Base-by-base conservation (phyloP, 2,329 filamentous ascomycete species). In the Curvularia sp. region DNA sequence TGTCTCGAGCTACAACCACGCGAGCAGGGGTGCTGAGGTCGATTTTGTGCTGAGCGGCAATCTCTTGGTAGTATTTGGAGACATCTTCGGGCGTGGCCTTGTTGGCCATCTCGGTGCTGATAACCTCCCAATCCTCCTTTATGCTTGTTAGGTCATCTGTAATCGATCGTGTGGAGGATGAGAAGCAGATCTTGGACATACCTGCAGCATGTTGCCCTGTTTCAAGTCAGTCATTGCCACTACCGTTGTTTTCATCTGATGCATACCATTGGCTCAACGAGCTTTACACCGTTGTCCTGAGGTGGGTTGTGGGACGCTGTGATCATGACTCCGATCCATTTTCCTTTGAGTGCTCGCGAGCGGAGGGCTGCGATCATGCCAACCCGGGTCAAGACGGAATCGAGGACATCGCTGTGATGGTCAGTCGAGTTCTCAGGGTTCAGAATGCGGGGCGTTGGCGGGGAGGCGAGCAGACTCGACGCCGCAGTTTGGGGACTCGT, bases 1-100 rank as follows among this genome's bases (percentile, higher is more conserved):
- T 99, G 77, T 99, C 95, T 57, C 94, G 87, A 58, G 92, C 95
- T 76, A 92, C 96, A 67, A 98, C 87, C 57, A 97, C 93, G 69
- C 89, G 90, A 56, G 90, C 91, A 10, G 89, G 85, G 51, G 86
- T 82, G 53, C 84, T 82, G 63, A 88, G 82, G 64, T 91, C 88
- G 55, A 97, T 85, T 61, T 88, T 84, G 69, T 72, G 63, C 55
- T 73, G 71, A 10, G 61, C 50, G 9, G 90, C 88, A 51, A 97
- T 85, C 57, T 88, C 84, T 66, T 89, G 85, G 83, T 96, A 97
- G 67, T 88, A 86, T 44, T 91, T 85, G 60, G 87, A 85, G 39
- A 98, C 87, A 50, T 88, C 86, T 64, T 92, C 85, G 71, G 96
- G 89, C 61, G 85, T 86, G 18, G 87, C 81, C 63, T 90, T 89